These are phyloP conservation scores for Saccharomycopsis sp. DNA, from an alignment of 805 yeast genomes.

Conservation along the genomic window DNA sequence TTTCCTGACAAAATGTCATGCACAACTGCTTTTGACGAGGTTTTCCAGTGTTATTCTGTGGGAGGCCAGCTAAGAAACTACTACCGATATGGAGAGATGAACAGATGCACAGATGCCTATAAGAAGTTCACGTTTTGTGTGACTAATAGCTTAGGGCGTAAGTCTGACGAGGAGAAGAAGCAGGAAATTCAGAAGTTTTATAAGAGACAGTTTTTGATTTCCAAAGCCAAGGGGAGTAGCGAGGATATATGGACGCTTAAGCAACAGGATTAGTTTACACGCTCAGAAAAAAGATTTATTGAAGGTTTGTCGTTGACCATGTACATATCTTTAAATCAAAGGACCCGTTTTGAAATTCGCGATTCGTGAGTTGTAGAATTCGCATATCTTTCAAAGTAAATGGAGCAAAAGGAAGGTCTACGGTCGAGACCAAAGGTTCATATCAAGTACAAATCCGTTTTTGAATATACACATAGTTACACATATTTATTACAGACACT, in stretches of 20 bases:
- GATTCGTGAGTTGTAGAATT: no score
- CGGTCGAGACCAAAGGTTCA: no score
- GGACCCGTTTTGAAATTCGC: no score
- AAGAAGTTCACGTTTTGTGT: conserved; percentile 79
- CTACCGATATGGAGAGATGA: conserved; percentile 76
- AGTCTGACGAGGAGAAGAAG: conserved; percentile 35
- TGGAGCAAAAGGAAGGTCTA: no score
- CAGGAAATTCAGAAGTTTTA: conserved; percentile 60
- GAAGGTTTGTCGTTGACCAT: no score
- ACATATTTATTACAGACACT: no score
- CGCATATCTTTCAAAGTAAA: no score
- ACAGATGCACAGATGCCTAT: conserved; percentile 61
- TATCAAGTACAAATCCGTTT: no score
- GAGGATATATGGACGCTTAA: conserved; percentile 75
- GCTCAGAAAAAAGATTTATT: no score
- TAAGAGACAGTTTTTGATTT: conserved; percentile 53
- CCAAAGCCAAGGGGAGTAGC: conserved; percentile 61
- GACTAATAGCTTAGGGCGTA: conserved; percentile 47
- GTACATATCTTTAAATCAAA: no score
- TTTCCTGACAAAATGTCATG: conserved; percentile 46
- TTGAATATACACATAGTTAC: no score
- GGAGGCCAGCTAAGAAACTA: conserved; percentile 86
- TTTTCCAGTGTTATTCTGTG: conserved; percentile 77
- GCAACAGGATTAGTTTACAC: no score
- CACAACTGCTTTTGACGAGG: conserved; percentile 79